phyloP scores from a whole-genome alignment of 768 basidiomycete genomes.

The Phylloporus rhodoxanthus region DNA sequence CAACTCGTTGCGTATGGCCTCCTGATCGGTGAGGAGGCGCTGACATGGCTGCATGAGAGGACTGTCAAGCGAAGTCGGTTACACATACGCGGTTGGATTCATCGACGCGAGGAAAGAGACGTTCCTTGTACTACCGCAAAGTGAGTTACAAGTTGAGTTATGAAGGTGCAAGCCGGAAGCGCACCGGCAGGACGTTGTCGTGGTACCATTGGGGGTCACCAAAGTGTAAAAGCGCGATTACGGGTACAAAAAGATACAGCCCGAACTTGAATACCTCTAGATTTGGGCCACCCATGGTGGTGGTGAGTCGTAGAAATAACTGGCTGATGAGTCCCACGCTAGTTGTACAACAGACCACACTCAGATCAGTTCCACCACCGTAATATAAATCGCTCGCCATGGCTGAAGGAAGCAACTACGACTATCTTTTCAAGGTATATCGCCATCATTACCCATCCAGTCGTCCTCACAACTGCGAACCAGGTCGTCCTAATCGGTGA shows the following conservation, averaged over 20 bases:
- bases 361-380: too few relatives aligned
- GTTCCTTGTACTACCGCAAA: conserved; percentile 59
- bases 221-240: conserved; percentile 74
- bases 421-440: conserved; percentile 94
- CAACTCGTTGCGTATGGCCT: conserved; percentile 60
- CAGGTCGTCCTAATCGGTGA: conserved; percentile 99
- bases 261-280: conserved; percentile 90
- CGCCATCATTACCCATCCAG: background rate
- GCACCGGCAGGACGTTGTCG: conserved; percentile 67
- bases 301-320: background rate
- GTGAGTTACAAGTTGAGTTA: background rate
- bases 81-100: conserved; percentile 46
- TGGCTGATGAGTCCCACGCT: too few relatives aligned
- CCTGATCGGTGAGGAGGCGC: conserved; percentile 63
- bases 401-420: conserved; percentile 94
- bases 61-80: background rate
- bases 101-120: conserved; percentile 60
- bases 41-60: conserved; percentile 24
- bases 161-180: conserved; percentile 15
- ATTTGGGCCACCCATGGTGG: conserved; percentile 65
- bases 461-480: background rate
- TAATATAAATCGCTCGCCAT: conserved; percentile 49
- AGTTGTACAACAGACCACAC: too few relatives aligned
- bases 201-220: conserved; percentile 87
- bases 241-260: conserved; percentile 79